These are phyloP conservation scores for Nitzschia putrida DNA, from an alignment of 108 stramenopile species.

Conservation along the genomic window DNA sequence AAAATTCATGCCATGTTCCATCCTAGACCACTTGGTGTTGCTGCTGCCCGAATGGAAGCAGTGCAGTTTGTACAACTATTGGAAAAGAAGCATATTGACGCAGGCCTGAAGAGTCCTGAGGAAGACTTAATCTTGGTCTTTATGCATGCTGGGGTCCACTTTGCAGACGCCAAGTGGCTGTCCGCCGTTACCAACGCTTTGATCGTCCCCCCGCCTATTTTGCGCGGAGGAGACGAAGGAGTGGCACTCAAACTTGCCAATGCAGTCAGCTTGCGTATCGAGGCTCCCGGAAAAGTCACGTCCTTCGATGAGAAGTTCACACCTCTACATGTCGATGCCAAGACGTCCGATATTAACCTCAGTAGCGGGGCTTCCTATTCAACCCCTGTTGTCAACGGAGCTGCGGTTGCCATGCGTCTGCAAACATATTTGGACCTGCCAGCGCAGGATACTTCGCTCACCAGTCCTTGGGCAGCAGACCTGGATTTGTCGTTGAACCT, in stretches of 20 bases:
- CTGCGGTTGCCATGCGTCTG: slow-evolving; percentile 70
- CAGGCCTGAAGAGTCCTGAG: slow-evolving; percentile 63
- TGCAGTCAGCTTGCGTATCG: slow-evolving; percentile 62
- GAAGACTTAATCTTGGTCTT: slow-evolving; percentile 75
- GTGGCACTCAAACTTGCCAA: slow-evolving; percentile 64
- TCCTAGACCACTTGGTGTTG: slow-evolving; percentile 36
- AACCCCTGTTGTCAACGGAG: slow-evolving; percentile 59
- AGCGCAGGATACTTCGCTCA: slow-evolving; percentile 50
- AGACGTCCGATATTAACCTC: slow-evolving; percentile 54
- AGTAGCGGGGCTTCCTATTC: slow-evolving; percentile 71
- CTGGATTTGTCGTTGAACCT: slow-evolving; percentile 75
- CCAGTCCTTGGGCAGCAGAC: slow-evolving; percentile 62
- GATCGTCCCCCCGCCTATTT: slow-evolving; percentile 54
- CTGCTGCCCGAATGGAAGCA: slow-evolving; percentile 57
- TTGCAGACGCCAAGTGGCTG: slow-evolving; percentile 51
- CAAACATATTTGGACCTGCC: slow-evolving; percentile 69
- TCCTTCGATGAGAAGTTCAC: slow-evolving; percentile 38
- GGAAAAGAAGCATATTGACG: slow-evolving; percentile 55
- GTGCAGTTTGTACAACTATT: slow-evolving; percentile 63
- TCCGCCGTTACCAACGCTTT: slow-evolving; percentile 63
- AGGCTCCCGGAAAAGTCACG: slow-evolving; percentile 24
- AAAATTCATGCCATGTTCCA: slow-evolving; percentile 70
- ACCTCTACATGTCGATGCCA: slow-evolving; percentile 37
- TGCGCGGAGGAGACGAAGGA: not conserved
- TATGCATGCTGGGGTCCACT: slow-evolving; percentile 52